These are phyloP conservation scores for Calonectria hawksworthii DNA, from an alignment of 2,329 filamentous ascomycete genomes.

Conservation along the genomic window DNA sequence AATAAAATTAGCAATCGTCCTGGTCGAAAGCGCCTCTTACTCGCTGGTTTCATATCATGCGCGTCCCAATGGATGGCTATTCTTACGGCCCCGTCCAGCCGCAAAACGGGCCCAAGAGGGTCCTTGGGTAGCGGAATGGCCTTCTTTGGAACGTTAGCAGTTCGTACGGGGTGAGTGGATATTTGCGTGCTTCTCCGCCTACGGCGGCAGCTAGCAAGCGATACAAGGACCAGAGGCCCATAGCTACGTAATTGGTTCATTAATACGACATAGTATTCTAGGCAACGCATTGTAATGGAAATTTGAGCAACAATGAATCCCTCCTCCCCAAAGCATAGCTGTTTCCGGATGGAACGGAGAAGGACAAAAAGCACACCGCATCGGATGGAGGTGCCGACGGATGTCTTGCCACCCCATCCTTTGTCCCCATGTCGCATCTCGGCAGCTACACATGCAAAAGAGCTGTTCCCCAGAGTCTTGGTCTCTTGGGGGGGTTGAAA, in stretches of 20 bases:
- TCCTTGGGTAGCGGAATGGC: slow-evolving; percentile 6
- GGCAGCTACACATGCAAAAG: background rate
- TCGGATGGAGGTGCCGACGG: background rate
- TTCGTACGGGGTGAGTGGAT: background rate
- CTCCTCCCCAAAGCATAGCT: background rate
- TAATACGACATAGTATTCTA: background rate
- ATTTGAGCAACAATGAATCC: background rate
- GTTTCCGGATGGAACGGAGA: slow-evolving; percentile 9
- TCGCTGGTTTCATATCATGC: background rate
- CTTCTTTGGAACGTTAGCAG: slow-evolving; percentile 4
- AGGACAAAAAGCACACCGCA: background rate
- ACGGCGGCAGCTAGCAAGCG: slow-evolving; percentile 2
- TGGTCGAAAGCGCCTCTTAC: background rate
- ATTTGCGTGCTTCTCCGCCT: slow-evolving; percentile 1
- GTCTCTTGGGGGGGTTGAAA: background rate
- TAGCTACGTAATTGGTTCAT: slow-evolving; percentile 12
- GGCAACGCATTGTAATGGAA: slow-evolving; percentile 1
- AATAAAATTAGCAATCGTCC: background rate
- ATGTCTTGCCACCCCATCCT: background rate
- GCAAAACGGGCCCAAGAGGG: slow-evolving; percentile 10
- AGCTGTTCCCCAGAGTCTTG: slow-evolving; percentile 22
- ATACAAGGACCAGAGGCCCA: background rate
- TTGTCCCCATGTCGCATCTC: background rate
- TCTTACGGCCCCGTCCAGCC: slow-evolving; percentile 16
- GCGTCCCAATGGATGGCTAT: background rate